A percentile compares a stretch with the other conserved stretches of the same genome.
phyloP scores from a whole-genome alignment of 2,329 filamentous ascomycete genomes.

The Alternaria infectoria region DNA sequence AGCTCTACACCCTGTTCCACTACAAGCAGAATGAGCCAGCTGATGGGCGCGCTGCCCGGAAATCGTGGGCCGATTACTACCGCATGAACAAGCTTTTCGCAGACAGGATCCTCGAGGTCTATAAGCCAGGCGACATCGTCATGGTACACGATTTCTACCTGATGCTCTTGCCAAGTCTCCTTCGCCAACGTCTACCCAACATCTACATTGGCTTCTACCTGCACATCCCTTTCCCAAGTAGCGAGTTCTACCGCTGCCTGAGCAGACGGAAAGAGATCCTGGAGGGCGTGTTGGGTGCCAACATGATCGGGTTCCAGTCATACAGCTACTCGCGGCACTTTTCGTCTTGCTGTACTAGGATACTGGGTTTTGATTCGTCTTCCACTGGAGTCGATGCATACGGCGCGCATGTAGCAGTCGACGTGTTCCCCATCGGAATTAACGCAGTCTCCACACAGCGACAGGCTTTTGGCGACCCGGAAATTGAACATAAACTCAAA shows the following conservation, averaged over 20 bases:
- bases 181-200: conserved; percentile 83
- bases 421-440: conserved; percentile 94
- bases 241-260: conserved; percentile 90
- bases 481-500: conserved; percentile 73
- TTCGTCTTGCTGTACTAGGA: conserved; percentile 88
- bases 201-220: conserved; percentile 96
- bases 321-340: conserved; percentile 96
- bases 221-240: conserved; percentile 93
- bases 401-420: conserved; percentile 85
- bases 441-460: conserved; percentile 81
- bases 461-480: conserved; percentile 72
- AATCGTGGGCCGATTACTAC: conserved; percentile 91
- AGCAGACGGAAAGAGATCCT: conserved; percentile 88
- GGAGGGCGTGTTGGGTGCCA: conserved; percentile 86
- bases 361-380: conserved; percentile 89
- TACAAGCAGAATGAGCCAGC: conserved; percentile 94
- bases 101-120: conserved; percentile 83
- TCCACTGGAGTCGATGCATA: conserved; percentile 86
- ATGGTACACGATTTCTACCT: conserved; percentile 95
- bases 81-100: conserved; percentile 93
- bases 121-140: conserved; percentile 91
- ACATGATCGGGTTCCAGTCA: conserved; percentile 94
- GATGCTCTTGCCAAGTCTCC: conserved; percentile 84
- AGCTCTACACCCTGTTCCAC: conserved; percentile 91
- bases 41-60: conserved; percentile 79